Conservation (phyloP, 108 stramenopile species). For the Cyclotella choctawhatcheeana region DNA sequence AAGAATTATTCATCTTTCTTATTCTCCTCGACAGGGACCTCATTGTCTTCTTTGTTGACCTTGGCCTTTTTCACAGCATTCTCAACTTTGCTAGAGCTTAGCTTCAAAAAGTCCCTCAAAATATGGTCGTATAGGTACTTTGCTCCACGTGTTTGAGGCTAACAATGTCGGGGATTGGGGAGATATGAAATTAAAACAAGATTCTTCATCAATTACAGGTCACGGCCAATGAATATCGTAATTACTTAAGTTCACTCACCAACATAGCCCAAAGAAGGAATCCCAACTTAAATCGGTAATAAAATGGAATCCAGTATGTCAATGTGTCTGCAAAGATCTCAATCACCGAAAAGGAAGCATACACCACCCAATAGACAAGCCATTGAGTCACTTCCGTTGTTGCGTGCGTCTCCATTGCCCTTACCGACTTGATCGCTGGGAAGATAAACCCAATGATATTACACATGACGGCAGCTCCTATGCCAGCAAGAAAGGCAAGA, state of each 20-base stretch:
- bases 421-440: conserved; percentile 87
- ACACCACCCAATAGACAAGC: conserved; percentile 96
- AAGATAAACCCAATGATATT: conserved; percentile 90
- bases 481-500: conserved; percentile 67
- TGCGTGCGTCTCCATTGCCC: conserved; percentile 85
- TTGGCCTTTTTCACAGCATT: conserved; percentile 81
- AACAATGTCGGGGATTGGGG: not conserved
- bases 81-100: conserved; percentile 83
- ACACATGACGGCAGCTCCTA: conserved; percentile 77
- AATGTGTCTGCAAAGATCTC: conserved; percentile 87
- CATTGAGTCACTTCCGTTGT: conserved; percentile 92
- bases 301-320: conserved; percentile 95
- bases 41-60: conserved; percentile 17
- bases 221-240: not conserved
- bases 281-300: conserved; percentile 93
- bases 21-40: too few relatives aligned
- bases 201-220: not conserved
- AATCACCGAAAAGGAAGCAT: conserved; percentile 90
- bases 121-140: conserved; percentile 90
- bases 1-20: conserved; percentile 18
- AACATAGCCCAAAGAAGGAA: conserved; percentile 94
- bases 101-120: conserved; percentile 86
- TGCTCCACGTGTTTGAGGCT: conserved; percentile 89
- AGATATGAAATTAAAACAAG: not conserved
- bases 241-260: not conserved